Percentiles rank a stretch among this genome's conserved stretches.
Evolutionary conservation across 306 rosid species (phyloP).

Genomic region (Fagus crenata): DNA sequence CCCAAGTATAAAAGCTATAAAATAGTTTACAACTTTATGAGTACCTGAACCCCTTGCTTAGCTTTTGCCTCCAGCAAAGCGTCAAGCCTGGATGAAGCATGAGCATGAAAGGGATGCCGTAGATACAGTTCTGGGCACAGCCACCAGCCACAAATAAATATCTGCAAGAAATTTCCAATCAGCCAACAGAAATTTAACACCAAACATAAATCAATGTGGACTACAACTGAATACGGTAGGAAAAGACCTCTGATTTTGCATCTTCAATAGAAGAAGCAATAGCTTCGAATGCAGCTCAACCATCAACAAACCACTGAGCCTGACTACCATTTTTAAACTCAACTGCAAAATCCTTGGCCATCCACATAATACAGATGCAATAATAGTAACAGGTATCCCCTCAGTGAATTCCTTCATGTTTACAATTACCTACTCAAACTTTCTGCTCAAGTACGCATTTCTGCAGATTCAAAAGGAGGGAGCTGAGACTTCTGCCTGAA

Average conservation of each 20-base stretch:
- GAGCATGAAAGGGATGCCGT: conserved; percentile 73
- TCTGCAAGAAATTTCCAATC: conserved; percentile 59
- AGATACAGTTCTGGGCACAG: conserved; percentile 93
- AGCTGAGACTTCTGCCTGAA: conserved; percentile 74
- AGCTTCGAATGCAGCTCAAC: conserved; percentile 90
- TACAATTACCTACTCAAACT: conserved; percentile 76
- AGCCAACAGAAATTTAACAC: conserved; percentile 36
- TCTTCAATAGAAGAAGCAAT: conserved; percentile 83
- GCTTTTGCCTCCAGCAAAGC: conserved; percentile 91
- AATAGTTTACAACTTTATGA: conserved; percentile 11
- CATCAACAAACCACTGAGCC: conserved; percentile 97
- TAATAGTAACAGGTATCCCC: conserved; percentile 13
- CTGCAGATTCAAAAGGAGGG: conserved; percentile 86
- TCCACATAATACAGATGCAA: background rate
- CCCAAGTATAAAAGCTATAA: conserved; percentile 5
- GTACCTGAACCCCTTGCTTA: conserved; percentile 96
- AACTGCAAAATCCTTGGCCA: conserved; percentile 24
- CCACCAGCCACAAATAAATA: conserved; percentile 99
- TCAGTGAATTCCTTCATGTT: conserved; percentile 17
- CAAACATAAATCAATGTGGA: conserved; percentile 26
- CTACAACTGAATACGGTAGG: conserved; percentile 9
- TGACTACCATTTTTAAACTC: conserved; percentile 66
- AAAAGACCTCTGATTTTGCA: conserved; percentile 92
- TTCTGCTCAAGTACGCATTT: conserved; percentile 82
- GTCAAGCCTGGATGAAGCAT: conserved; percentile 87